Evolutionary conservation across 768 basidiomycete species (phyloP), one percentile per base, ranked within the genome.

Genomic region (Rhizopogon rudus): DNA sequence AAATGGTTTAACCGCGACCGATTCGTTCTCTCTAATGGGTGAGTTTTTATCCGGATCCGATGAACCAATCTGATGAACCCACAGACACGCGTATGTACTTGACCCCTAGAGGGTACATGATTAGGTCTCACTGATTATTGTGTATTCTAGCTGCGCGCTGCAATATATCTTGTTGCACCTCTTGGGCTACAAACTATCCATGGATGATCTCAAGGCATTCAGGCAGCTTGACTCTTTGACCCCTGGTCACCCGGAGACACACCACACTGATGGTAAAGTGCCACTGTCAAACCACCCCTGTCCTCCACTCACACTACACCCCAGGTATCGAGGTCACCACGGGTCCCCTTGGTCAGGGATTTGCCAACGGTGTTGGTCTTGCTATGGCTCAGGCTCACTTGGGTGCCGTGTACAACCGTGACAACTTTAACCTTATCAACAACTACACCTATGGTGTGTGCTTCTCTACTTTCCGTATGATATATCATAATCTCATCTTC

Each of bases 1-100:
- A 87, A 91, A 71, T 96, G 93, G 94, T 88, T 88, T 76, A 96
- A 95, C 75, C 88, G 95, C 58, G 94, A 97, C 78, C 87, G 94
- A 73, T 98, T 96, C 65, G 94, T 98, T 57, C 85, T 97, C 61
- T 97, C 94, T 61, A 96, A 96, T 67, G 93, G 93, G 84, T 93
- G 72, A 61, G 87, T 73, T 41, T n/a, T 20, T 49, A 40, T 55
- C 25, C 31, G 48, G 40, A 17, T 33, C 10, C 33, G 40, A 14
- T 43, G 41, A 44, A 12, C 57, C 60, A 56, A 49, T 55, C 51
- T 44, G 46, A 46, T 33, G 8, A 43, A 33, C 12, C 40, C 52
- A 14, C 49, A 91, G 89, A 60, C 90, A 91, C 67, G 89, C 85
- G 88, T 91, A 70, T 76, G 86, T 78, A 35, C 20, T 53, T 28